Evolutionary conservation across 179 eudicot species (phyloP).

Genomic region (Silene coronaria): DNA sequence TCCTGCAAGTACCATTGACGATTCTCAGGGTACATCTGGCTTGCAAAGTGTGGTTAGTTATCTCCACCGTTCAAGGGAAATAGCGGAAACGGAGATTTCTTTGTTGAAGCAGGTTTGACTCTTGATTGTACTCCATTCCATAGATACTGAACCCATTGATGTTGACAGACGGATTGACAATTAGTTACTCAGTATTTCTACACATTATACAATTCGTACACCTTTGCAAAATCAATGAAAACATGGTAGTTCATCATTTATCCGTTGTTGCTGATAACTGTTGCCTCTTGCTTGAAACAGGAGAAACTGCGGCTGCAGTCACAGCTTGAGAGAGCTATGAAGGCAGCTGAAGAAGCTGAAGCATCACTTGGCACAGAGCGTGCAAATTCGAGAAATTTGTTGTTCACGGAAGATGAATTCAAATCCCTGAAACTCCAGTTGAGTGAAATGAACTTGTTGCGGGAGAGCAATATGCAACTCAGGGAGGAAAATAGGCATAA

Average conservation of each 20-base stretch:
- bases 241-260: background rate
- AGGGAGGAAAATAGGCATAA: conserved; percentile 87
- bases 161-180: background rate
- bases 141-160: background rate
- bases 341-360: conserved; percentile 73
- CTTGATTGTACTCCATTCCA: background rate
- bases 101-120: conserved; percentile 65
- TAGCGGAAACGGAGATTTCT: conserved; percentile 93
- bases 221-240: background rate
- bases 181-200: background rate
- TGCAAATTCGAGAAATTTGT: conserved; percentile 53
- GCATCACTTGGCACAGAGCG: conserved; percentile 62
- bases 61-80: conserved; percentile 91
- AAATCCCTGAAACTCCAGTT: conserved; percentile 85
- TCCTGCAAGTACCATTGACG: conserved; percentile 34
- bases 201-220: background rate
- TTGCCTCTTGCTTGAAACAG: conserved; percentile 33
- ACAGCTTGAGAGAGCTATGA: conserved; percentile 78
- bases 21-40: conserved; percentile 47
- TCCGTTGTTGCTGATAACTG: conserved; percentile 14
- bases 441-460: conserved; percentile 77
- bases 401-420: conserved; percentile 78
- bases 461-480: conserved; percentile 90
- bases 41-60: conserved; percentile 77
- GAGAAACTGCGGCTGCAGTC: conserved; percentile 87